Conservation (phyloP, 768 basidiomycete genomes). For the Cubamyces lactineus region DNA sequence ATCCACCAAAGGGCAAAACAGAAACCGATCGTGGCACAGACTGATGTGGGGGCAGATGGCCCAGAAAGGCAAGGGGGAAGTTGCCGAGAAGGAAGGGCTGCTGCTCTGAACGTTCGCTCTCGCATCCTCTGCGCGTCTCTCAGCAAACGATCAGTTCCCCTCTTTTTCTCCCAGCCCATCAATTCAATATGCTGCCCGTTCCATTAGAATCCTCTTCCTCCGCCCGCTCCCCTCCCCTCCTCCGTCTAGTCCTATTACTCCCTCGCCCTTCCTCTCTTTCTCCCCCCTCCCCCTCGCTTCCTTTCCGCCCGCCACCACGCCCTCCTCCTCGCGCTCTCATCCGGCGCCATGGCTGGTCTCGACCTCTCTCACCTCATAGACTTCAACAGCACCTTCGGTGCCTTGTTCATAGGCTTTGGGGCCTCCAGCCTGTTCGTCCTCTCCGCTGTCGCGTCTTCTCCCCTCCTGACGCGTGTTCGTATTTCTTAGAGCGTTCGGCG, state of each 20-base stretch:
- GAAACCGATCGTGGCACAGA: not conserved
- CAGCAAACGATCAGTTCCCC: not conserved
- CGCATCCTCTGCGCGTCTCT: not conserved
- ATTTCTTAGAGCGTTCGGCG: conserved; percentile 48
- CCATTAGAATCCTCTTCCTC: not conserved
- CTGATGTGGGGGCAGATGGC: conserved; percentile 4
- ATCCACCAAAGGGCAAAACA: no score
- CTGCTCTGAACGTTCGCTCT: not conserved
- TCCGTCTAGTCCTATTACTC: not conserved
- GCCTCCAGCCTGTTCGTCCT: conserved; percentile 42
- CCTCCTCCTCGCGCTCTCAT: not conserved
- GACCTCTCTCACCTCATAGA: conserved; percentile 11
- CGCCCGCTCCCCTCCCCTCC: not conserved
- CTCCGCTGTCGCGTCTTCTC: not conserved
- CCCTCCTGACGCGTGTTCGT: conserved; percentile 33
- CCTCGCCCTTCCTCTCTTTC: not conserved
- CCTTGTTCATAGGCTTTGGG: conserved; percentile 61
- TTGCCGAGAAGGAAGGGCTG: conserved; percentile 9
- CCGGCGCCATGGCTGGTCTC: conserved; percentile 15
- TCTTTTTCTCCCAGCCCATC: not conserved
- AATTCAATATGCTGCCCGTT: not conserved
- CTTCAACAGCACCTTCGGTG: conserved; percentile 54
- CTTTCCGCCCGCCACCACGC: not conserved
- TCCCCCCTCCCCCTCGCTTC: not conserved
- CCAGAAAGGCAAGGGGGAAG: not conserved